phyloP scores from a whole-genome alignment of 208 protist genomes.

The Trypanosoma platydactyli region DNA sequence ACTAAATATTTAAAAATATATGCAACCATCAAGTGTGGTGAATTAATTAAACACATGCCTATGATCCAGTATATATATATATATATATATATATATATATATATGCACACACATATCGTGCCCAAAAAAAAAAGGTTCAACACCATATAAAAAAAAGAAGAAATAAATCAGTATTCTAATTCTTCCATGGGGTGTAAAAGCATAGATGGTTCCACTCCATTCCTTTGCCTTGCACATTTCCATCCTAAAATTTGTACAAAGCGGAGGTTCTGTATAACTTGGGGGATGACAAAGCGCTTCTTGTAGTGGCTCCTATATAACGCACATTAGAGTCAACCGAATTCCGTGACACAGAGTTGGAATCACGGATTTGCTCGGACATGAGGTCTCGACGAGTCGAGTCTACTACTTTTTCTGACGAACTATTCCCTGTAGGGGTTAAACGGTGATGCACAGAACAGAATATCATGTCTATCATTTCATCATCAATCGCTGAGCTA shows the following conservation, averaged over 20 bases:
- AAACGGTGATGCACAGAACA: too few relatives aligned
- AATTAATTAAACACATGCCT: slow-evolving; percentile 5
- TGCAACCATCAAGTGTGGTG: too few relatives aligned
- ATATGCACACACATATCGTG: too few relatives aligned
- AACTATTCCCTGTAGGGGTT: too few relatives aligned
- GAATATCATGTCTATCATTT: too few relatives aligned
- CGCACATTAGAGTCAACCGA: slow-evolving; percentile 1
- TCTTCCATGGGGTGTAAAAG: too few relatives aligned
- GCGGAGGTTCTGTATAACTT: not conserved
- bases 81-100: slow-evolving; percentile 6
- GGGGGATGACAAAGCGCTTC: not conserved
- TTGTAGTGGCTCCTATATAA: not conserved
- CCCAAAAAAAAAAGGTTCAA: slow-evolving; percentile 4
- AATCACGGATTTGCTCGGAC: slow-evolving; percentile 14
- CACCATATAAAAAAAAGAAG: slow-evolving; percentile 16
- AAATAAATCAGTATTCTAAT: too few relatives aligned
- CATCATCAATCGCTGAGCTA: too few relatives aligned
- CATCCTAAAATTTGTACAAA: not conserved
- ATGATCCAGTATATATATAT: slow-evolving; percentile 1
- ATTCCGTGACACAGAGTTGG: slow-evolving; percentile 4
- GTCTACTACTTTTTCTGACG: not conserved
- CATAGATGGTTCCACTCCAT: not conserved
- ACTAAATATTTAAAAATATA: too few relatives aligned
- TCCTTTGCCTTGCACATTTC: not conserved
- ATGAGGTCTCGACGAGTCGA: not conserved